These are phyloP conservation scores for Pythium aquatile DNA, from an alignment of 352 stramenopile genomes.

Conservation along the genomic window DNA sequence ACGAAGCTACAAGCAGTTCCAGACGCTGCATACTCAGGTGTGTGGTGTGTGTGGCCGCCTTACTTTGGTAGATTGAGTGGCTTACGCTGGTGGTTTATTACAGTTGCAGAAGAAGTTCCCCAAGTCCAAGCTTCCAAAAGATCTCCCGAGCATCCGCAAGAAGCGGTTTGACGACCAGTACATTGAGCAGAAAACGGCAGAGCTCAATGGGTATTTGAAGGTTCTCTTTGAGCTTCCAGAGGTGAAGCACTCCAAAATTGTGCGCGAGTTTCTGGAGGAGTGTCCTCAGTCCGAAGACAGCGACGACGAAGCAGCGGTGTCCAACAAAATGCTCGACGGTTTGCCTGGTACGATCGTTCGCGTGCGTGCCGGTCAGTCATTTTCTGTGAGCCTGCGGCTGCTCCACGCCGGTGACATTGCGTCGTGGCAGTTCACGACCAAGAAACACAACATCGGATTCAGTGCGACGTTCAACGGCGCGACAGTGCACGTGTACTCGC, in stretches of 20 bases:
- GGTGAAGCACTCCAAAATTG: slow-evolving; percentile 51
- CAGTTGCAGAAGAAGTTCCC: slow-evolving; percentile 76
- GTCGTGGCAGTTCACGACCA: slow-evolving; percentile 74
- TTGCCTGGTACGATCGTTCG: slow-evolving; percentile 62
- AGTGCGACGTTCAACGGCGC: slow-evolving; percentile 68
- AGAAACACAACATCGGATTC: slow-evolving; percentile 83
- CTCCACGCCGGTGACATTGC: slow-evolving; percentile 42
- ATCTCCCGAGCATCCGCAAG: slow-evolving; percentile 62
- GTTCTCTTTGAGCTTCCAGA: slow-evolving; percentile 51
- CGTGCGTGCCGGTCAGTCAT: slow-evolving; percentile 64
- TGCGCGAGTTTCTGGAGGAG: slow-evolving; percentile 67
- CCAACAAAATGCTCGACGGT: slow-evolving; percentile 50
- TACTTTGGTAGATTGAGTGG: too few relatives aligned
- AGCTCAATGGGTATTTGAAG: slow-evolving; percentile 59
- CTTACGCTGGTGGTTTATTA: too few relatives aligned
- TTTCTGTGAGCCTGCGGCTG: slow-evolving; percentile 56
- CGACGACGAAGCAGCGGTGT: slow-evolving; percentile 50
- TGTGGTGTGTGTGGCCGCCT: not conserved
- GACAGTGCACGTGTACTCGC: slow-evolving; percentile 59
- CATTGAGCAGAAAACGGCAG: slow-evolving; percentile 65
- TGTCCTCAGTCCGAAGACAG: slow-evolving; percentile 46
- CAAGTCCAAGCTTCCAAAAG: slow-evolving; percentile 57
- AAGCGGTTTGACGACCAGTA: slow-evolving; percentile 77
- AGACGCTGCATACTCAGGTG: slow-evolving; percentile 48
- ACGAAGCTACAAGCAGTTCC: slow-evolving; percentile 70